Evolutionary conservation across 2,329 filamentous ascomycete species (phyloP).

Genomic region (Penicillium janthinellum): DNA sequence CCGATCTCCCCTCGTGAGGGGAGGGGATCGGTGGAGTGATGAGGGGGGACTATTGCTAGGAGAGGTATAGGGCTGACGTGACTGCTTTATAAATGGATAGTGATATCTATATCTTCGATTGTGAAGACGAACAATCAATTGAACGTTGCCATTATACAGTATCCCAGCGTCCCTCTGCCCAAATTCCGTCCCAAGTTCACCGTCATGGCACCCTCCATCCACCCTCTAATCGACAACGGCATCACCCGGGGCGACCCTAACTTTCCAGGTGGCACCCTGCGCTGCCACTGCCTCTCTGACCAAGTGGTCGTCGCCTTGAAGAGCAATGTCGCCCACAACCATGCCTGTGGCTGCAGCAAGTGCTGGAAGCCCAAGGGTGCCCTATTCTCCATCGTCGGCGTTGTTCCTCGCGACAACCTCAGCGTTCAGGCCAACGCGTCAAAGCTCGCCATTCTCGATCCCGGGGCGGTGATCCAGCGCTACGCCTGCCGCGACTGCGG

Average conservation of each 20-base stretch:
- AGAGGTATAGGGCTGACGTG: neutral
- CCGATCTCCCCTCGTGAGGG: conserved; percentile 18
- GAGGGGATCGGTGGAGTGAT: conserved; percentile 10
- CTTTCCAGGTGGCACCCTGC: conserved; percentile 63
- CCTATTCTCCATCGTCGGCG: conserved; percentile 66
- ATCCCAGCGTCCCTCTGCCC: neutral
- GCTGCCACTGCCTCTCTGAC: conserved; percentile 60
- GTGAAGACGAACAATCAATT: neutral
- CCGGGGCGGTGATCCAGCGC: conserved; percentile 60
- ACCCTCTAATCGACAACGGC: conserved; percentile 66
- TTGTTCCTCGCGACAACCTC: conserved; percentile 59
- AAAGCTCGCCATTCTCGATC: conserved; percentile 62
- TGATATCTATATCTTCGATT: too few species aligned
- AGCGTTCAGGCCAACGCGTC: conserved; percentile 58
- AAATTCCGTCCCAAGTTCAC: neutral
- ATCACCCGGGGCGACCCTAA: conserved; percentile 57
- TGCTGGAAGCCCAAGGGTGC: conserved; percentile 69
- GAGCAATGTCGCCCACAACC: conserved; percentile 67
- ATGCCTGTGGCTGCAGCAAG: conserved; percentile 71
- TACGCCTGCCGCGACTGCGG: conserved; percentile 64
- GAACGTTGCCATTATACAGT: neutral
- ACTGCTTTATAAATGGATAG: conserved; percentile 2
- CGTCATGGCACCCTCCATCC: conserved; percentile 49
- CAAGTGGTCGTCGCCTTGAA: conserved; percentile 61
- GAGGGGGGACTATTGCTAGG: neutral